phyloP scores from a whole-genome alignment of 2,329 filamentous ascomycete species.

The Arthrobotrys entomopaga region DNA sequence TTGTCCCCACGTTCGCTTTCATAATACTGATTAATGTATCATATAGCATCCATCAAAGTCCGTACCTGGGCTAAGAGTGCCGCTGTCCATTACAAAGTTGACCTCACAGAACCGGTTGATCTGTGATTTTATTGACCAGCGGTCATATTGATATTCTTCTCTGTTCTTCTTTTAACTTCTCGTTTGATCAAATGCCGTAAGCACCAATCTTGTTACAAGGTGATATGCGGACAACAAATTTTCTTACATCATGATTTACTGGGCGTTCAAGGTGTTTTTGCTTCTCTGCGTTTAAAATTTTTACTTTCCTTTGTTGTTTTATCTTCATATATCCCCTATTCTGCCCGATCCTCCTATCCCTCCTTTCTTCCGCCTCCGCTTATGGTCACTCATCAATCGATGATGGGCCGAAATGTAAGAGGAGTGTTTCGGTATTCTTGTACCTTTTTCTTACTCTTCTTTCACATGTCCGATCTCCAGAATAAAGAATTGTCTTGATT shows the following conservation, averaged over 20 bases:
- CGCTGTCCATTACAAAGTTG: slow-evolving; percentile 51
- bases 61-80: slow-evolving; percentile 52
- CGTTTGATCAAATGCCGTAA: slow-evolving; percentile 32
- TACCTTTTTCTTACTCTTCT: slow-evolving; percentile 41
- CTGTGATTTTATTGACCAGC: slow-evolving; percentile 26
- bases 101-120: slow-evolving; percentile 46
- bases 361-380: slow-evolving; percentile 9
- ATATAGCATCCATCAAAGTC: slow-evolving; percentile 59
- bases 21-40: slow-evolving; percentile 58
- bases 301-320: slow-evolving; percentile 15
- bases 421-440: slow-evolving; percentile 30
- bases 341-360: not conserved
- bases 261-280: slow-evolving; percentile 49
- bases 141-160: slow-evolving; percentile 22
- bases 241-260: slow-evolving; percentile 52
- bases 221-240: slow-evolving; percentile 47
- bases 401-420: slow-evolving; percentile 28
- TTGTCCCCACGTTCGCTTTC: not conserved
- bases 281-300: slow-evolving; percentile 32
- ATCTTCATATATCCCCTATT: slow-evolving; percentile 10
- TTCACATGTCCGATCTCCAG: slow-evolving; percentile 14
- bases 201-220: slow-evolving; percentile 47
- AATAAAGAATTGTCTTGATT: slow-evolving; percentile 51
- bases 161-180: slow-evolving; percentile 24
- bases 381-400: slow-evolving; percentile 20